These are phyloP conservation scores for Phylloboletellus chloephorus DNA, from an alignment of 1,284 basidiomycete species.

Conservation along the genomic window DNA sequence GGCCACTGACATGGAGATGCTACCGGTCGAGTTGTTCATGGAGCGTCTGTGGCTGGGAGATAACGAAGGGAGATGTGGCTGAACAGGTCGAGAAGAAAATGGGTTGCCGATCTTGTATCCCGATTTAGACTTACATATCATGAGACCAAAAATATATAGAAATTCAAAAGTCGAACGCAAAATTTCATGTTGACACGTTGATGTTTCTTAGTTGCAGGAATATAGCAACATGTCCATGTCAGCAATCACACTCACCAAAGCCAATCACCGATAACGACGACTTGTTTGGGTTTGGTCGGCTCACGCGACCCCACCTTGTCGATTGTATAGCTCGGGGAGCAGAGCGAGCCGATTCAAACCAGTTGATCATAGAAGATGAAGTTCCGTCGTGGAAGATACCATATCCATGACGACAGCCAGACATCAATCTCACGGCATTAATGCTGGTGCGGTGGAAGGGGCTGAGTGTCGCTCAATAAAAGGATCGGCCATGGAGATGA, in stretches of 20 bases:
- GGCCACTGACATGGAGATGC: constrained; percentile 18
- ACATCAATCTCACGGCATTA: not conserved
- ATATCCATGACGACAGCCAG: not conserved
- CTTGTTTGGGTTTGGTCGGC: constrained; percentile 28
- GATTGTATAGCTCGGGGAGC: constrained; percentile 10
- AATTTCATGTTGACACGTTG: not conserved
- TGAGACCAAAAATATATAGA: not conserved
- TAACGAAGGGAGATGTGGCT: not conserved
- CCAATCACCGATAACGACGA: not conserved
- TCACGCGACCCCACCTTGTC: constrained; percentile 27
- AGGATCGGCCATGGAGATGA: no score
- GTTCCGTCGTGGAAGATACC: not conserved
- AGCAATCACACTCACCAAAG: constrained; percentile 4
- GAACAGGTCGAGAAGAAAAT: no score
- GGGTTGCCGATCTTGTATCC: not conserved
- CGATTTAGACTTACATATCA: constrained; percentile 7
- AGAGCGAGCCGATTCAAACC: constrained; percentile 6
- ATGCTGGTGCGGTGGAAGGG: no score
- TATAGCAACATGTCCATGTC: not conserved
- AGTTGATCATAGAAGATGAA: not conserved
- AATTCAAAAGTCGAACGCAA: not conserved
- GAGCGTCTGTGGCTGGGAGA: not conserved
- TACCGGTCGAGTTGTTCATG: constrained; percentile 10
- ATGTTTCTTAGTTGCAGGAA: not conserved
- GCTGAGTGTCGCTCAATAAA: no score